Percentiles rank a stretch among this genome's conserved stretches.
These are phyloP conservation scores for Pistacia atlantica DNA, from an alignment of 345 rosid genomes.

Conservation along the genomic window DNA sequence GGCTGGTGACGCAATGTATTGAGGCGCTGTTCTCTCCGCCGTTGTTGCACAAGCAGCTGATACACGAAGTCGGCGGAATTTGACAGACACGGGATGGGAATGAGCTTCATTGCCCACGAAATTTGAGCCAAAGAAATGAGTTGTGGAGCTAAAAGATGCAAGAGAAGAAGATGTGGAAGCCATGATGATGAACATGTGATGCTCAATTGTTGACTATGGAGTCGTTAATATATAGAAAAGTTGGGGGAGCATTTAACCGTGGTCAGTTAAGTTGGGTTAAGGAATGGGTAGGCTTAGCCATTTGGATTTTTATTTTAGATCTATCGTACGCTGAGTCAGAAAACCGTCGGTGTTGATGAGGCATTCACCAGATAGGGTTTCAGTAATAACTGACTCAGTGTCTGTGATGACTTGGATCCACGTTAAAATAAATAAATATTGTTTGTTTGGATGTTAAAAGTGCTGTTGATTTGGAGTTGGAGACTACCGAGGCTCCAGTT, in stretches of 20 bases:
- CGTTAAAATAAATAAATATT: too few relatives aligned
- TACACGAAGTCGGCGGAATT: slow-evolving; percentile 37
- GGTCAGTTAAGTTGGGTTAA: slow-evolving; percentile 35
- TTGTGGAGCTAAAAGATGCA: slow-evolving; percentile 20
- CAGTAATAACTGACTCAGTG: neutral
- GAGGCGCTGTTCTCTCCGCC: slow-evolving; percentile 35
- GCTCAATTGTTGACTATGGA: neutral
- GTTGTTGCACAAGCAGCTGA: slow-evolving; percentile 46
- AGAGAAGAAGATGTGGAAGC: slow-evolving; percentile 23
- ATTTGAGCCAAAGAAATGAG: slow-evolving; percentile 22
- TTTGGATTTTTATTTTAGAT: slow-evolving; percentile 11
- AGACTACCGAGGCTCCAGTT: too few relatives aligned
- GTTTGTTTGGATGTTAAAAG: neutral
- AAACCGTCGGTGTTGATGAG: slow-evolving; percentile 32
- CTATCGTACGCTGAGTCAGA: slow-evolving; percentile 44
- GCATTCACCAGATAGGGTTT: neutral
- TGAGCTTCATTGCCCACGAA: neutral
- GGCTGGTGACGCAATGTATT: slow-evolving; percentile 15
- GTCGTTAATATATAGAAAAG: slow-evolving; percentile 16
- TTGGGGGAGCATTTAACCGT: slow-evolving; percentile 21
- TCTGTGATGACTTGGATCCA: neutral
- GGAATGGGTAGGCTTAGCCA: slow-evolving; percentile 23
- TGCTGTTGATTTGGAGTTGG: too few relatives aligned
- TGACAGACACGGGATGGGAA: slow-evolving; percentile 22
- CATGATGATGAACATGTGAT: slow-evolving; percentile 4